phyloP scores from a whole-genome alignment of 2,329 filamentous ascomycete genomes.

The Cadophora sp. region DNA sequence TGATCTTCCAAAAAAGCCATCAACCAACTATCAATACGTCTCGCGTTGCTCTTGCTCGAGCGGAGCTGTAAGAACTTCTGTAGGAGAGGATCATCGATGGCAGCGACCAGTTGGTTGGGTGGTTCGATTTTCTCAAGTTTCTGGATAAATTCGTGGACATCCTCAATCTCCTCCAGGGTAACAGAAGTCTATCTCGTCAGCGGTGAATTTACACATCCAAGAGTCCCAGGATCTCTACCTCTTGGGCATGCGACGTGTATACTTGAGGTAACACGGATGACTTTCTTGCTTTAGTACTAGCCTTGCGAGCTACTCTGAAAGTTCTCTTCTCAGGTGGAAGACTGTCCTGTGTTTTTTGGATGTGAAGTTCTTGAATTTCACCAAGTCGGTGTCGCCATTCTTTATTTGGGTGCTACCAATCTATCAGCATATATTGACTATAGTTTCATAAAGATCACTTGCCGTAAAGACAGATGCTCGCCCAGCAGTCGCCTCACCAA shows the following conservation, averaged over 20 bases:
- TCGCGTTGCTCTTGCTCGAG: conserved; percentile 57
- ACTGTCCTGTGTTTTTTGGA: conserved; percentile 54
- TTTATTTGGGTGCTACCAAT: conserved; percentile 67
- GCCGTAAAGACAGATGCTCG: conserved; percentile 68
- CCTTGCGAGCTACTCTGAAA: conserved; percentile 68
- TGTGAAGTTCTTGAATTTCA: conserved; percentile 67
- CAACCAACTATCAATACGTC: conserved; percentile 66
- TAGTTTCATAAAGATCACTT: conserved; percentile 19
- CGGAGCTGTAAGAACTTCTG: conserved; percentile 78
- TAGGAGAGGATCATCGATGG: conserved; percentile 76
- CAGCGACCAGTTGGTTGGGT: conserved; percentile 81
- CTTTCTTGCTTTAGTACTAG: conserved; percentile 54
- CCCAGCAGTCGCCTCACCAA: conserved; percentile 69
- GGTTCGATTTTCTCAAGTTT: conserved; percentile 80
- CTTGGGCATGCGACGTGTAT: conserved; percentile 75
- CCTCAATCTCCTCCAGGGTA: conserved; percentile 80
- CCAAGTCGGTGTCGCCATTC: conserved; percentile 76
- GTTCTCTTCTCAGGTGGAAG: conserved; percentile 53
- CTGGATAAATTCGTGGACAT: conserved; percentile 70
- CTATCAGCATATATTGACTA: conserved; percentile 32
- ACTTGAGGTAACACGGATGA: conserved; percentile 67
- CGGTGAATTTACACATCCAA: neutral
- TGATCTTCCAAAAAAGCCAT: conserved; percentile 60
- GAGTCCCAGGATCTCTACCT: conserved; percentile 52
- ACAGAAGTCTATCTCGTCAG: conserved; percentile 57